Conservation (phyloP, 331 rosid species). For the Spiraea crenata region DNA sequence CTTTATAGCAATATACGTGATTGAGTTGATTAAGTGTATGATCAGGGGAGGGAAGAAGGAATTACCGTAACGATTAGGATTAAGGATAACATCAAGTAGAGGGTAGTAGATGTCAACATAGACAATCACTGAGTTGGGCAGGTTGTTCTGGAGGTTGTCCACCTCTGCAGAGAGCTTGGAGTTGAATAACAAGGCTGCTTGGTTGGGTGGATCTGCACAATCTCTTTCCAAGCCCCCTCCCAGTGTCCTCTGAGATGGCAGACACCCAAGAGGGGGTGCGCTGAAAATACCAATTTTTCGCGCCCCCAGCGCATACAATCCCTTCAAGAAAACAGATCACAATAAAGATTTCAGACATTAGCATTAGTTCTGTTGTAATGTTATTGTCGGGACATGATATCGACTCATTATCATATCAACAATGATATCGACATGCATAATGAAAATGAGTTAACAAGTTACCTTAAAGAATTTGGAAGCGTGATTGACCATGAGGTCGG, state of each 20-base stretch:
- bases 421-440: neutral
- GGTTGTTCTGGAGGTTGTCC: conserved; percentile 17
- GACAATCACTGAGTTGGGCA: conserved; percentile 29
- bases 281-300: conserved; percentile 46
- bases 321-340: conserved; percentile 21
- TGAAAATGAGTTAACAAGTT: conserved; percentile 3
- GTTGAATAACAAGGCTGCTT: conserved; percentile 44
- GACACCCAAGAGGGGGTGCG: conserved; percentile 55
- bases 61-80: conserved; percentile 43
- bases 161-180: conserved; percentile 29
- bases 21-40: neutral
- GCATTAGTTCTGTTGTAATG: no score
- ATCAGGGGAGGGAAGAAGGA: neutral
- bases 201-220: conserved; percentile 21
- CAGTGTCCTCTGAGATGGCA: conserved; percentile 57
- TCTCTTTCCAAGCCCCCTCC: conserved; percentile 51
- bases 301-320: conserved; percentile 40
- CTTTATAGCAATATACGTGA: no score
- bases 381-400: no score
- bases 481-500: conserved; percentile 33
- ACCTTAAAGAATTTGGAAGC: conserved; percentile 52
- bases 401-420: no score
- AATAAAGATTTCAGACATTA: neutral
- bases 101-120: conserved; percentile 52
- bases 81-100: conserved; percentile 43